Evolutionary conservation across 2,329 filamentous ascomycete genomes (phyloP).

Genomic region (Diaporthe capsici): DNA sequence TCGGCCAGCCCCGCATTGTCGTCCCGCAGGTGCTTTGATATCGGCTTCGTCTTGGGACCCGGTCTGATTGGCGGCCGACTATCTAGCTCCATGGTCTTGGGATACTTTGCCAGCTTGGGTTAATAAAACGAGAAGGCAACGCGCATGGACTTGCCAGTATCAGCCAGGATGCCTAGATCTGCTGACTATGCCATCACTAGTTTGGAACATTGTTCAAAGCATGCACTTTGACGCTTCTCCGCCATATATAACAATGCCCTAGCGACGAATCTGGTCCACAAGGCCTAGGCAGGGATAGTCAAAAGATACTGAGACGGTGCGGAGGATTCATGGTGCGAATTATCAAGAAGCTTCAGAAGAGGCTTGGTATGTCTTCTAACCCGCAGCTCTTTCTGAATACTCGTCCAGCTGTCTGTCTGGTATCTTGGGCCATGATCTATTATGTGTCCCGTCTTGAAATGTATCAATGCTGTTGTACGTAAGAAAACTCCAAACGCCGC

Average conservation of each 20-base stretch:
- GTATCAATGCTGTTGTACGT: neutral
- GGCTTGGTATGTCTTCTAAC: neutral
- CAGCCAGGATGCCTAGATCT: neutral
- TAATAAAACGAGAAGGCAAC: neutral
- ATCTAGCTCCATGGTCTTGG: constrained; percentile 27
- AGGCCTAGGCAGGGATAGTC: neutral
- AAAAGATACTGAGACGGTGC: neutral
- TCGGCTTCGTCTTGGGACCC: constrained; percentile 33
- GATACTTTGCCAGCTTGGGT: constrained; percentile 13
- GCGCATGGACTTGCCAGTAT: constrained; percentile 17
- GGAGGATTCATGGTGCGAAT: neutral
- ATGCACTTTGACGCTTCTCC: neutral
- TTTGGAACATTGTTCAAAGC: neutral
- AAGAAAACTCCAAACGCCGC: constrained; percentile 17
- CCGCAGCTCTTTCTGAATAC: neutral
- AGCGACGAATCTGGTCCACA: neutral
- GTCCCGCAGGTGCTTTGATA: constrained; percentile 24
- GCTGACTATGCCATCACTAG: neutral
- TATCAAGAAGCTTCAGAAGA: neutral
- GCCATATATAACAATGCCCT: neutral
- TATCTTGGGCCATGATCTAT: neutral
- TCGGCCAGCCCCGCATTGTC: constrained; percentile 40
- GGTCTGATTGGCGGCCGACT: constrained; percentile 17
- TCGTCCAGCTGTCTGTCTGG: neutral
- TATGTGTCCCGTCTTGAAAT: neutral